Evolutionary conservation across 148 eudicot genomes (phyloP).

Genomic region (Mesembryanthemum crystallinum): DNA sequence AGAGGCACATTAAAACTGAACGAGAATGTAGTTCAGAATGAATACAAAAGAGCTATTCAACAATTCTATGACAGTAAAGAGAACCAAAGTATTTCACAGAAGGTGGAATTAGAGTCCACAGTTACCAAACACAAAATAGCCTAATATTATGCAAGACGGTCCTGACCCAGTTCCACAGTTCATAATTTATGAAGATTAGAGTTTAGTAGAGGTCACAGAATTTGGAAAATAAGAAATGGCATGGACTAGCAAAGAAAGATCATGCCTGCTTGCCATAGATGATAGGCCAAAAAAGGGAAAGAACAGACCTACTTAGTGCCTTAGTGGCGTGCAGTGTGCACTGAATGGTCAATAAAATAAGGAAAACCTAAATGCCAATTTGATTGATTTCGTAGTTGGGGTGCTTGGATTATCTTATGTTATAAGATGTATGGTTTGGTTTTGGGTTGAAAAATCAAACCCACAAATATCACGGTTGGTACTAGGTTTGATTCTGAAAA

Average conservation of each 20-base stretch:
- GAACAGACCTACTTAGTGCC: not conserved
- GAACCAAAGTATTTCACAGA: no score
- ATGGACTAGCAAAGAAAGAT: not conserved
- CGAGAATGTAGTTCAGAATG: not conserved
- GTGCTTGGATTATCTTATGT: not conserved
- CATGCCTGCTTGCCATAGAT: not conserved
- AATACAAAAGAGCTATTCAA: not conserved
- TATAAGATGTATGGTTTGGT: not conserved
- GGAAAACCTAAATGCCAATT: no score
- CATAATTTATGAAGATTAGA: not conserved
- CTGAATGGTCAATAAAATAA: not conserved
- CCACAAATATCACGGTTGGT: not conserved
- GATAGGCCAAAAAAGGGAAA: not conserved
- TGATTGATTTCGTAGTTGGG: not conserved
- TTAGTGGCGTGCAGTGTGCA: no score
- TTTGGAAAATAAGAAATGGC: not conserved
- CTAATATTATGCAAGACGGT: not conserved
- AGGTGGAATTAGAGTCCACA: not conserved
- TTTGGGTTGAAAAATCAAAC: not conserved
- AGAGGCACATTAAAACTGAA: conserved; percentile 7
- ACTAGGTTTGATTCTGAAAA: not conserved
- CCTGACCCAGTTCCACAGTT: not conserved
- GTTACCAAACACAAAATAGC: not conserved
- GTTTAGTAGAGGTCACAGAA: not conserved
- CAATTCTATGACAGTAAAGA: not conserved